Conservation (phyloP, 176 grass and related monocot genomes). For the Musa acuminata region DNA sequence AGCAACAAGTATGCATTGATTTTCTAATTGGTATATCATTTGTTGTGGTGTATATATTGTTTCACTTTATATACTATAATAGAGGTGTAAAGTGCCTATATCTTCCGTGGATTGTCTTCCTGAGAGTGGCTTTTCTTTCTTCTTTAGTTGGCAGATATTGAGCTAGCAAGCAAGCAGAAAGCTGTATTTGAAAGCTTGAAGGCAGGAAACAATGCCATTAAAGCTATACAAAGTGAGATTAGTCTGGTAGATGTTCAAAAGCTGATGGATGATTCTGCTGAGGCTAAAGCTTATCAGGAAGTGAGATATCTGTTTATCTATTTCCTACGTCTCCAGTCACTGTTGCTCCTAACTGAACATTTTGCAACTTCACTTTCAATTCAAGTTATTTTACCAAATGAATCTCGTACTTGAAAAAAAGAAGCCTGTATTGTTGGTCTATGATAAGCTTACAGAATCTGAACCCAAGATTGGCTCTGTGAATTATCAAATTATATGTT, state of each 20-base stretch:
- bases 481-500: too few species aligned
- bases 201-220: slow-evolving; percentile 73
- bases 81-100: background rate
- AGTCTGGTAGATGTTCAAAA: slow-evolving; percentile 97
- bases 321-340: slow-evolving; percentile 4
- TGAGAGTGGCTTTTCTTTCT: slow-evolving; percentile 2
- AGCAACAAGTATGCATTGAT: slow-evolving; percentile 53
- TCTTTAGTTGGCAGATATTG: slow-evolving; percentile 86
- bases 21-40: background rate
- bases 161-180: slow-evolving; percentile 87
- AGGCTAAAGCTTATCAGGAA: slow-evolving; percentile 97
- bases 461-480: too few species aligned
- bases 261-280: slow-evolving; percentile 93
- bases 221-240: slow-evolving; percentile 97
- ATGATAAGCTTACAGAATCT: background rate
- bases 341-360: slow-evolving; percentile 6
- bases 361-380: background rate
- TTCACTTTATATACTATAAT: background rate
- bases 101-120: too few species aligned
- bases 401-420: background rate
- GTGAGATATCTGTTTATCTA: slow-evolving; percentile 36
- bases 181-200: slow-evolving; percentile 96
- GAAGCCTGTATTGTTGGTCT: background rate
- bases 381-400: background rate
- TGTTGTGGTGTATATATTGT: background rate